Evolutionary conservation across 176 grass and related monocot species (phyloP), one percentile per base, ranked within the genome.

Genomic region (Aegilops speltoides): DNA sequence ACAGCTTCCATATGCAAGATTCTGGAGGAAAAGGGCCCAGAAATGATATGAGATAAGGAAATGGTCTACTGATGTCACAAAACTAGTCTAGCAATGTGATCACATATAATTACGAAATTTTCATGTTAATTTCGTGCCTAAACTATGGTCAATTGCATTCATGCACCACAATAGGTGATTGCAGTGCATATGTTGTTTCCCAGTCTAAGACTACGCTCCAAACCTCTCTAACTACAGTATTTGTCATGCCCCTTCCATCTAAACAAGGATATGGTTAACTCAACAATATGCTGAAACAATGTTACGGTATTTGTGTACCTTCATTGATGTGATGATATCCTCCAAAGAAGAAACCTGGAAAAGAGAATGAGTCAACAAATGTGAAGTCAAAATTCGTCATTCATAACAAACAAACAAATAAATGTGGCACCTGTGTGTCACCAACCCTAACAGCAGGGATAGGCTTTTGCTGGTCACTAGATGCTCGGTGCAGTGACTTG

Each of bases 271-370:
- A 82, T 37, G 33, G 12, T 26, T 68, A 79, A 57, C 16, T 38
- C 8, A 57, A 19, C 10, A 33, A 23, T 45, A 59, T 5, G 40
- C 8, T 24, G 6, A 65, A 83, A 68, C 34, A 43, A 6, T 17
- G 4, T 64, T 34, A 23, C 22, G 57, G 33, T 34, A 22, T 34
- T 36, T 41, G 83, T 16, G 48, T 90, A 95, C 95, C 91, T 93
- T 95, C 95, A 98, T 95, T 40, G 89, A 80, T 70, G 83, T 94
- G n/a, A 98, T 85, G 38, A 98, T 95, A 84, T 92, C 84, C 79
- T 98, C 96, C 81, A 98, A 76, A 25, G 86, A 91, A 82, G 77
- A 91, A 92, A 98, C 93, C 96, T 98, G 59, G 25, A 79, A 79
- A 61, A 80, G 28, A 81, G 2, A 64, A 37, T 45, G 19, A 50